A percentile compares a stretch with the other conserved stretches of the same genome.
Conservation (phyloP, 441 rosid species). For the Adansonia gregorii region DNA sequence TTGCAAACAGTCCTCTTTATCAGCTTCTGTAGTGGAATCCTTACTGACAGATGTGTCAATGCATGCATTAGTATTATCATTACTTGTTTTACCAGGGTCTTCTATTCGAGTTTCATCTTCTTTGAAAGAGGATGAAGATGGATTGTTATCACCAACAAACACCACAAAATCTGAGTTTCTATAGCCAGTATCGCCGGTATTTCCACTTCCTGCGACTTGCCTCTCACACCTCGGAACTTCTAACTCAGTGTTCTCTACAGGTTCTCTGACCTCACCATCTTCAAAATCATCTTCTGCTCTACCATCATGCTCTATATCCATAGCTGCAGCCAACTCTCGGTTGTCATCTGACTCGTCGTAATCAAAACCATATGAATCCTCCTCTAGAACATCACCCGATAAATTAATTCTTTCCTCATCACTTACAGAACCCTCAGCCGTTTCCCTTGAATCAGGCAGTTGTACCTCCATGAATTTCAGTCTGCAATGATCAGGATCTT, state of each 20-base stretch:
- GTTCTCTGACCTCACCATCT: conserved; percentile 69
- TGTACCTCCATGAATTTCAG: conserved; percentile 33
- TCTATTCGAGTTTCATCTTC: conserved; percentile 38
- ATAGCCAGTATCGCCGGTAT: conserved; percentile 36
- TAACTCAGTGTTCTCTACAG: conserved; percentile 28
- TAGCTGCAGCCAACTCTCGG: conserved; percentile 39
- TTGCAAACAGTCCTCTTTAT: conserved; percentile 35
- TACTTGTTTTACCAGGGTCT: conserved; percentile 38
- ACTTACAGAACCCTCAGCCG: conserved; percentile 47
- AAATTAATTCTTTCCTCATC: conserved; percentile 68
- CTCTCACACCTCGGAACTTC: conserved; percentile 36
- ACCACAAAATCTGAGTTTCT: conserved; percentile 19
- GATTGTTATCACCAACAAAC: conserved; percentile 25
- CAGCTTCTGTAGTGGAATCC: conserved; percentile 28
- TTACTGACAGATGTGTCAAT: conserved; percentile 30
- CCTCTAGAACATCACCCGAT: conserved; percentile 53
- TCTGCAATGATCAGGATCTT: conserved; percentile 33
- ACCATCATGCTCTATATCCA: conserved; percentile 46
- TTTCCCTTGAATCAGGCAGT: conserved; percentile 40
- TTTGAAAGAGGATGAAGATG: conserved; percentile 34
- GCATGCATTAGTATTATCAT: conserved; percentile 28
- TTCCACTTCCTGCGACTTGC: conserved; percentile 28
- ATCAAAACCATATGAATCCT: conserved; percentile 49
- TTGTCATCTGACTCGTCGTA: conserved; percentile 52
- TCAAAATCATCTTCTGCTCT: conserved; percentile 54